Evolutionary conservation across 2,329 filamentous ascomycete species (phyloP).

Genomic region (Pseudocercospora fuligena): DNA sequence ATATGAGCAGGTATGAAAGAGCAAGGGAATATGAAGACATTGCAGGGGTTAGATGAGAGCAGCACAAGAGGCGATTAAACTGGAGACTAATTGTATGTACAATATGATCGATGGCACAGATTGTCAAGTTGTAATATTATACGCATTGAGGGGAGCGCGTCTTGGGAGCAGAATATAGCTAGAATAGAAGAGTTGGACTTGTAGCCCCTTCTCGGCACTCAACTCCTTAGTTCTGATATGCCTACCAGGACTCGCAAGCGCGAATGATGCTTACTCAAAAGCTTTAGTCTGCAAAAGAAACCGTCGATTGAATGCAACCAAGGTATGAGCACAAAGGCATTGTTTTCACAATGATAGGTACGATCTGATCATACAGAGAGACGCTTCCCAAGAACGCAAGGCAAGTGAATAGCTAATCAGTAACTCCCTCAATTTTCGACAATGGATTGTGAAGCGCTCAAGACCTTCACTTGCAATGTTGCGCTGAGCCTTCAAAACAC

Average conservation of each 20-base stretch:
- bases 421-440: not conserved
- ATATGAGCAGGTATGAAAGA: slow-evolving; percentile 20
- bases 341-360: not conserved
- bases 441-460: not conserved
- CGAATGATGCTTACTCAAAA: not conserved
- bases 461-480: not conserved
- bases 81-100: not conserved
- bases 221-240: not conserved
- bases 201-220: not conserved
- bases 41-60: not conserved
- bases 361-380: not conserved
- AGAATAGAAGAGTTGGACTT: not conserved
- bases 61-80: not conserved
- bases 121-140: not conserved
- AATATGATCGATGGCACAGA: not conserved
- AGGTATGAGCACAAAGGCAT: not conserved
- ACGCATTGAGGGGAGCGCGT: not conserved
- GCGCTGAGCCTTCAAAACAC: not conserved
- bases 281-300: not conserved
- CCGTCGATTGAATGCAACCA: not conserved
- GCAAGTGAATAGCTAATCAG: not conserved
- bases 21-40: slow-evolving; percentile 17
- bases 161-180: not conserved
- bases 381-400: not conserved
- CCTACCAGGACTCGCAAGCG: not conserved